These are phyloP conservation scores for Cystobasidium tubakii DNA, from an alignment of 768 basidiomycete genomes.

Conservation along the genomic window DNA sequence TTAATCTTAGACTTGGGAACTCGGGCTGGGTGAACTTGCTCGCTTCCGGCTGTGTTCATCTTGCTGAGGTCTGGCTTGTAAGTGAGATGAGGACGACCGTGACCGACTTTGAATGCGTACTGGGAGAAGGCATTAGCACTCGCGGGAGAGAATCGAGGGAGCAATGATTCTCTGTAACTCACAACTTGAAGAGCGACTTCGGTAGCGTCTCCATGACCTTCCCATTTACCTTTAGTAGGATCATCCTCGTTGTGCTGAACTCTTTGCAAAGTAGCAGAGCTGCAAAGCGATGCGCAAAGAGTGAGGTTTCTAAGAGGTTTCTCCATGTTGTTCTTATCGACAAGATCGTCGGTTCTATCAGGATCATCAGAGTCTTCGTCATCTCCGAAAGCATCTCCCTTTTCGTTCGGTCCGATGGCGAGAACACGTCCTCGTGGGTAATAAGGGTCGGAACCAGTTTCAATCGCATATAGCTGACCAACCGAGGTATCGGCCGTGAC, in stretches of 20 bases:
- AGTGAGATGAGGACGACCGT: constrained; percentile 50
- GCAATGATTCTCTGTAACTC: background rate
- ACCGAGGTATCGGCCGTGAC: constrained; percentile 44
- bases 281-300: constrained; percentile 51
- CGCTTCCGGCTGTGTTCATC: constrained; percentile 19
- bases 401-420: constrained; percentile 35
- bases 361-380: constrained; percentile 35
- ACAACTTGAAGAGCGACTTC: constrained; percentile 53
- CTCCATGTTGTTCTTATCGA: constrained; percentile 48
- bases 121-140: background rate
- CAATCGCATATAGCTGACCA: constrained; percentile 44
- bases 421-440: constrained; percentile 49
- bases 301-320: constrained; percentile 47
- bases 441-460: constrained; percentile 48
- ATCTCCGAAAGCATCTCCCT: constrained; percentile 38
- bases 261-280: constrained; percentile 50
- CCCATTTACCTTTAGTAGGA: constrained; percentile 49
- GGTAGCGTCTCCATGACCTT: constrained; percentile 53
- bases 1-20: constrained; percentile 39
- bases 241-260: constrained; percentile 41
- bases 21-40: background rate
- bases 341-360: constrained; percentile 42
- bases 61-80: constrained; percentile 40
- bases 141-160: too few species aligned
- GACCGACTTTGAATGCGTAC: constrained; percentile 50